phyloP scores from a whole-genome alignment of 768 basidiomycete species.

The Gautieria morchelliformis region DNA sequence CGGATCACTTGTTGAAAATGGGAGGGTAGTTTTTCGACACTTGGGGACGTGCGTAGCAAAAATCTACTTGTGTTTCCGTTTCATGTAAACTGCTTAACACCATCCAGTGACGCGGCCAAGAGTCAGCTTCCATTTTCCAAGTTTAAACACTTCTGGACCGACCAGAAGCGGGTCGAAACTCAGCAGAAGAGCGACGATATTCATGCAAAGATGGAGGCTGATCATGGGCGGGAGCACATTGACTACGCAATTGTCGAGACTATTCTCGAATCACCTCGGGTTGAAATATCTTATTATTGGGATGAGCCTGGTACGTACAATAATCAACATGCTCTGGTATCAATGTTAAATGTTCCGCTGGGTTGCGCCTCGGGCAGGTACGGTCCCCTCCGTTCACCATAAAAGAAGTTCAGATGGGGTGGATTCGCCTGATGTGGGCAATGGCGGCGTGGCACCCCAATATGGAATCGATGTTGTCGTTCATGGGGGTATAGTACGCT shows the following conservation, averaged over 20 bases:
- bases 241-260: slow-evolving; percentile 89
- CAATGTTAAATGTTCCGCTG: background rate
- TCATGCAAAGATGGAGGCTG: background rate
- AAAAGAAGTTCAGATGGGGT: background rate
- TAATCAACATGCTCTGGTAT: background rate
- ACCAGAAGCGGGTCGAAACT: slow-evolving; percentile 10
- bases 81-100: background rate
- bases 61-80: background rate
- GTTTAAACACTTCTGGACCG: slow-evolving; percentile 9
- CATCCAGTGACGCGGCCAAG: background rate
- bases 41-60: slow-evolving; percentile 43
- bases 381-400: background rate
- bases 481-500: slow-evolving; percentile 64
- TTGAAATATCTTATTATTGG: slow-evolving; percentile 81
- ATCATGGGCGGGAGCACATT: background rate
- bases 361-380: background rate
- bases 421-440: slow-evolving; percentile 54
- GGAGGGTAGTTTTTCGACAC: background rate
- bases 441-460: slow-evolving; percentile 81
- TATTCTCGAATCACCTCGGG: slow-evolving; percentile 61
- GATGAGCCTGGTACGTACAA: slow-evolving; percentile 57
- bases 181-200: slow-evolving; percentile 8
- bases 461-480: slow-evolving; percentile 87
- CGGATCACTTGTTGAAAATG: slow-evolving; percentile 54
- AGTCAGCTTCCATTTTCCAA: background rate